Conservation (phyloP, 2,329 filamentous ascomycete genomes). For the Xylaria sp. region DNA sequence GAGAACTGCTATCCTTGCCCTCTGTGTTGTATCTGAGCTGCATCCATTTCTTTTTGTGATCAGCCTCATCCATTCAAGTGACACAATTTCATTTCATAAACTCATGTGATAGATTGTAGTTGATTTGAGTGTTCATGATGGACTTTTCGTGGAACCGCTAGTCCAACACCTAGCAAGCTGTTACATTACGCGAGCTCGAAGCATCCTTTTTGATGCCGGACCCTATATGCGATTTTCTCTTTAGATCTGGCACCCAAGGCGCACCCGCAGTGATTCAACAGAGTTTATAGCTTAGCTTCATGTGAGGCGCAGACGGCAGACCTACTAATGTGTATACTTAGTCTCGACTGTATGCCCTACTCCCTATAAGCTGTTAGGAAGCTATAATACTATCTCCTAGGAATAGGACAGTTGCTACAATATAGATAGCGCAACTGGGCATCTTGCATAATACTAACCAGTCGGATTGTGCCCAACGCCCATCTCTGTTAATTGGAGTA, state of each 20-base stretch:
- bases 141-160: conserved; percentile 27
- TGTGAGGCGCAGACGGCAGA: conserved; percentile 24
- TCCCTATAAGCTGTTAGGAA: conserved; percentile 22
- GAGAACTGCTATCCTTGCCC: conserved; percentile 16
- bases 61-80: conserved; percentile 30
- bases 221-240: conserved; percentile 26
- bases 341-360: conserved; percentile 22
- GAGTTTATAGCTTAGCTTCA: conserved; percentile 28
- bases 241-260: conserved; percentile 31
- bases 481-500: neutral
- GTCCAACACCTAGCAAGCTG: conserved; percentile 18
- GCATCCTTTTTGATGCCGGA: conserved; percentile 33
- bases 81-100: conserved; percentile 27
- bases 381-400: conserved; percentile 21
- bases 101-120: conserved; percentile 19
- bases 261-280: conserved; percentile 29
- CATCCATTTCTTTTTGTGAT: conserved; percentile 34
- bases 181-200: conserved; percentile 25
- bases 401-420: conserved; percentile 15
- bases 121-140: conserved; percentile 10
- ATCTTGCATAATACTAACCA: conserved; percentile 22
- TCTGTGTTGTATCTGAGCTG: conserved; percentile 7
- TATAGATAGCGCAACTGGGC: conserved; percentile 24
- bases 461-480: conserved; percentile 8
- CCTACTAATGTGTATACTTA: conserved; percentile 9